phyloP scores from a whole-genome alignment of 306 rosid genomes.

The Lotus japonicus region DNA sequence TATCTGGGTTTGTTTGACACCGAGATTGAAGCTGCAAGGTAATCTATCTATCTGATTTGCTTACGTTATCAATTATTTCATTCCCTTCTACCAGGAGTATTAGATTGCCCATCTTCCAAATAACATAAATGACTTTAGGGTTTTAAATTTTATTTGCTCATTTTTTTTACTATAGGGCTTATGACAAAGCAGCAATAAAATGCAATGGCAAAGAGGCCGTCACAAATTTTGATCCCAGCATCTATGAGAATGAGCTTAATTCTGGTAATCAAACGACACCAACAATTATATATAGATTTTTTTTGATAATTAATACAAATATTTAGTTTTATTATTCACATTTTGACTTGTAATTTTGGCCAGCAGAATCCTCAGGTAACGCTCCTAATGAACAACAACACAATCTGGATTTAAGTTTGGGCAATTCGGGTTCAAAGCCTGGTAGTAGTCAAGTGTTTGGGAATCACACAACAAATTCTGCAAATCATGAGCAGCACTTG shows the following conservation, averaged over 20 bases:
- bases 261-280: conserved; percentile 37
- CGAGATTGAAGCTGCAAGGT: conserved; percentile 96
- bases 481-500: conserved; percentile 22
- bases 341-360: background rate
- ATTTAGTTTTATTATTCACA: background rate
- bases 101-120: background rate
- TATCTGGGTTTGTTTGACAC: conserved; percentile 95
- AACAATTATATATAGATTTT: background rate
- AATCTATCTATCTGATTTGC: background rate
- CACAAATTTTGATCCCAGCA: conserved; percentile 97
- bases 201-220: conserved; percentile 98
- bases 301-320: no score
- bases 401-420: conserved; percentile 67
- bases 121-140: background rate
- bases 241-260: conserved; percentile 75
- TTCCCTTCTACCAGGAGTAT: background rate
- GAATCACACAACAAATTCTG: conserved; percentile 26
- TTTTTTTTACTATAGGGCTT: conserved; percentile 55
- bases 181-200: conserved; percentile 97
- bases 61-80: background rate
- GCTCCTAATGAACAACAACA: conserved; percentile 38
- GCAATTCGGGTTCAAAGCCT: conserved; percentile 48
- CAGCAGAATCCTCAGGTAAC: conserved; percentile 36
- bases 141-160: background rate
- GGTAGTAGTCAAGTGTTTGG: background rate